Evolutionary conservation across 345 rosid species (phyloP).

Genomic region (Eucalyptus marginata): DNA sequence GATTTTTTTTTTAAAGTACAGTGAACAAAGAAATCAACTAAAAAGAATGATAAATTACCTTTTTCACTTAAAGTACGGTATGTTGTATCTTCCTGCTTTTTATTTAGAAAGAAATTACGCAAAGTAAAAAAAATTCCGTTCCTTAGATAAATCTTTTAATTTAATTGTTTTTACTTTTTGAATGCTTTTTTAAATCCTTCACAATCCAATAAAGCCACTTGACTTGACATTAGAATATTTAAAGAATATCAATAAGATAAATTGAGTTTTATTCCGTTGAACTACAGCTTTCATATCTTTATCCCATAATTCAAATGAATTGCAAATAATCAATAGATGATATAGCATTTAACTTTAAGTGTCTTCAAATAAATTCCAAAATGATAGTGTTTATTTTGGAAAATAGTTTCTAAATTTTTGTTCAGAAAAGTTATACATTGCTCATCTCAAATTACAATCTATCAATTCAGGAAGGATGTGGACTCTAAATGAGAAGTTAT

Average conservation of each 20-base stretch:
- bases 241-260: background rate
- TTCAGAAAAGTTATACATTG: background rate
- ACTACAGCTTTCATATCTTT: background rate
- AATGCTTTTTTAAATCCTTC: background rate
- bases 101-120: background rate
- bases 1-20: background rate
- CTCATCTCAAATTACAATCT: background rate
- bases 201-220: background rate
- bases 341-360: background rate
- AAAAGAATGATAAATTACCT: background rate
- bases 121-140: background rate
- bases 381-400: background rate
- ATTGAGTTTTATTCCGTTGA: background rate
- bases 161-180: background rate
- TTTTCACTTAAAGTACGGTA: background rate
- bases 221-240: background rate
- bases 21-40: background rate
- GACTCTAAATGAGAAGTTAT: background rate
- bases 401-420: background rate
- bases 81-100: background rate
- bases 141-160: background rate
- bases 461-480: background rate
- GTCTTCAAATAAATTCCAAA: background rate
- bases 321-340: background rate
- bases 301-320: background rate